Base-by-base conservation (phyloP, 192 early-diverging fungal species). In the Thamnidium elegans region DNA sequence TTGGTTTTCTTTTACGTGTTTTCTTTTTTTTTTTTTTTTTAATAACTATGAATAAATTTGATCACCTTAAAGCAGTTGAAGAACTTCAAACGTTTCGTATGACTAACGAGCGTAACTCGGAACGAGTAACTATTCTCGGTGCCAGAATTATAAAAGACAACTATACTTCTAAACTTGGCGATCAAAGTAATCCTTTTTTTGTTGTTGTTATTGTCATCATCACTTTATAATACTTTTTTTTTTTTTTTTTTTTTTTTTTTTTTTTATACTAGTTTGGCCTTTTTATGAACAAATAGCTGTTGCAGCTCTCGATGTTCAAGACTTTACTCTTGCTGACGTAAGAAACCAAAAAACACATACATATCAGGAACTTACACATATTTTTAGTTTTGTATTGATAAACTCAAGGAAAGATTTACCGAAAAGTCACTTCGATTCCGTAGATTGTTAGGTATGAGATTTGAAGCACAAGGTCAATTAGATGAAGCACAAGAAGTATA, bases 281-380 rank as follows among this genome's bases (percentile, higher is more conserved):
- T 73, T 91, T 13, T 86, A 85, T 71, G 95, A 97, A 75, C 93
- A 97, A 77, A 75, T 92, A 8, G 81, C 88, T 63, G 71, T 90
- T 44, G 89, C 92, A 7, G 87, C 92, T 8, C 71, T 94, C 30
- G 93, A 95, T 73, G 79, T 87, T 44, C 87, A 89, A 26, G 82
- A 93, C 65, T 76, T 87, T 20, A 68, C 61, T 10, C 63, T 88
- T 26, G 91, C 93, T 52, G 71, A 84, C 44, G 75, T 84, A 72
- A 58, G 58, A 30, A 7, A 45, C 14, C 3, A 31, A 39, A 36
- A 30, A 17, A 0, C 20, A 11, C 17, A 42, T 56, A n/a, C 39
- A 39, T 19, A 19, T 39, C 19, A 3, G 21, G 3, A 54, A 14
- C 14, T 55, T 34, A 20, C 43, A 20, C 43, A 13, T 9, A 8